Evolutionary conservation across 2,329 filamentous ascomycete species (phyloP).

Genomic region (Aspergillus fijiensis): DNA sequence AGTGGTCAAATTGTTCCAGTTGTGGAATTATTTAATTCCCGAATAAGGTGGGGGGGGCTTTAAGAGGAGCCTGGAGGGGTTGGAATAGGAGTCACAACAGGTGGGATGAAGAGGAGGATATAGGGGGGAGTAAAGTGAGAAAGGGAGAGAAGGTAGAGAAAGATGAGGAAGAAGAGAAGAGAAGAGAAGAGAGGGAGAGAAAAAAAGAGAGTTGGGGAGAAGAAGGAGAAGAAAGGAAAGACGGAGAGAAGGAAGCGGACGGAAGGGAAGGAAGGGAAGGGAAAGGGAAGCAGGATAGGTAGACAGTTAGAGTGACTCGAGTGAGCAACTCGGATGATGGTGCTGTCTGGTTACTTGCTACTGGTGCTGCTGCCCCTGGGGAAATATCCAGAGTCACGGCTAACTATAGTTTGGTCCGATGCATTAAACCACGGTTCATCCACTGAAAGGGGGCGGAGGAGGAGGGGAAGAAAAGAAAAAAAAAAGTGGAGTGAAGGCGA

Average conservation of each 20-base stretch:
- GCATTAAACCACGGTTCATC: not conserved
- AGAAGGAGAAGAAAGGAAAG: conserved; percentile 9
- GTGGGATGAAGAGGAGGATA: not conserved
- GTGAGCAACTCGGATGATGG: too few species aligned
- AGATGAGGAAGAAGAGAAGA: not conserved
- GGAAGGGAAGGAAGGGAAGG: conserved; percentile 4
- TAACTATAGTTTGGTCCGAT: not conserved
- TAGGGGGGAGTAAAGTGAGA: not conserved
- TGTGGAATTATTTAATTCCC: conserved; percentile 8
- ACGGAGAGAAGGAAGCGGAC: conserved; percentile 13
- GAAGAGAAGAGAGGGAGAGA: not conserved
- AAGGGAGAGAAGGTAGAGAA: conserved; percentile 1
- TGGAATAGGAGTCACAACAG: not conserved
- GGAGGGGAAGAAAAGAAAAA: not conserved
- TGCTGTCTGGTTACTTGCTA: too few species aligned
- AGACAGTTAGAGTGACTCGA: too few species aligned
- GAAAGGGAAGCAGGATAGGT: too few species aligned
- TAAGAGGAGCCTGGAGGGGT: not conserved
- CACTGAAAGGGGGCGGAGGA: conserved; percentile 2
- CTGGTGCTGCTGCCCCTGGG: too few species aligned
- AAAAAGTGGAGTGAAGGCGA: conserved; percentile 5
- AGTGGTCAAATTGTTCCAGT: not conserved
- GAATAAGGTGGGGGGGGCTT: not conserved
- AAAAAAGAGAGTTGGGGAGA: conserved; percentile 7
- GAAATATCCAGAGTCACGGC: not conserved